Evolutionary conservation across 1,284 basidiomycete species (phyloP).

Genomic region (Porogramme epimiltina): DNA sequence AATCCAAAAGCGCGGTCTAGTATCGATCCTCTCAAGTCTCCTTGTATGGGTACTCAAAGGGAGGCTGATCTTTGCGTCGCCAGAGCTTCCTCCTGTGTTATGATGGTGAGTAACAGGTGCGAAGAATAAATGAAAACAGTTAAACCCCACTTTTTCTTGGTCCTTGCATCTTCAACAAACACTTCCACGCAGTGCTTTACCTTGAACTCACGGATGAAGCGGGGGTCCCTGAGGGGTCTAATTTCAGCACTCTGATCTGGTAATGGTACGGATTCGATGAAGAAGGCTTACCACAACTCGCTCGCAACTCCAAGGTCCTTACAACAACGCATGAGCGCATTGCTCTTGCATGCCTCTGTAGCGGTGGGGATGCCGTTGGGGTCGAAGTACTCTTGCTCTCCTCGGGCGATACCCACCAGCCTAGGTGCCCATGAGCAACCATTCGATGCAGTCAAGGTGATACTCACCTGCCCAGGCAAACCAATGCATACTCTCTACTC

Average conservation of each 20-base stretch:
- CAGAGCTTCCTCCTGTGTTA: slow-evolving; percentile 87
- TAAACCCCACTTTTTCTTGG: slow-evolving; percentile 87
- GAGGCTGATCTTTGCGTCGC: slow-evolving; percentile 84
- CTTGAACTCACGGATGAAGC: slow-evolving; percentile 95
- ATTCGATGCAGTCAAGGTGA: background rate
- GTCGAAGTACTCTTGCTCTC: slow-evolving; percentile 98
- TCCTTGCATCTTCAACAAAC: slow-evolving; percentile 79
- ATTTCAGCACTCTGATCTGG: background rate
- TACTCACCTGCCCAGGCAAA: slow-evolving; percentile 84
- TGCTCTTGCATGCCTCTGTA: slow-evolving; percentile 94
- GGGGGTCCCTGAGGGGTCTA: slow-evolving; percentile 74
- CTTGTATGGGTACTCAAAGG: slow-evolving; percentile 86
- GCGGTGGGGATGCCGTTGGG: slow-evolving; percentile 91
- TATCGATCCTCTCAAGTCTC: slow-evolving; percentile 40
- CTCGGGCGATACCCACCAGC: slow-evolving; percentile 88
- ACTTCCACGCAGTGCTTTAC: slow-evolving; percentile 83
- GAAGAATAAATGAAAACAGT: background rate
- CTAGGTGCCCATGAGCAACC: slow-evolving; percentile 40
- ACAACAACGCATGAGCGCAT: slow-evolving; percentile 97
- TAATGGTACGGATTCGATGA: background rate
- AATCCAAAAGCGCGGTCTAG: background rate
- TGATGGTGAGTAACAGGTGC: slow-evolving; percentile 12
- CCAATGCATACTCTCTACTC: slow-evolving; percentile 92
- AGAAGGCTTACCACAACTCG: slow-evolving; percentile 82
- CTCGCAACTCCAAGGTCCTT: slow-evolving; percentile 97